Percentiles rank a stretch among this genome's conserved stretches.
These are phyloP conservation scores for Phytophthora syringae DNA, from an alignment of 352 stramenopile species.

Conservation along the genomic window DNA sequence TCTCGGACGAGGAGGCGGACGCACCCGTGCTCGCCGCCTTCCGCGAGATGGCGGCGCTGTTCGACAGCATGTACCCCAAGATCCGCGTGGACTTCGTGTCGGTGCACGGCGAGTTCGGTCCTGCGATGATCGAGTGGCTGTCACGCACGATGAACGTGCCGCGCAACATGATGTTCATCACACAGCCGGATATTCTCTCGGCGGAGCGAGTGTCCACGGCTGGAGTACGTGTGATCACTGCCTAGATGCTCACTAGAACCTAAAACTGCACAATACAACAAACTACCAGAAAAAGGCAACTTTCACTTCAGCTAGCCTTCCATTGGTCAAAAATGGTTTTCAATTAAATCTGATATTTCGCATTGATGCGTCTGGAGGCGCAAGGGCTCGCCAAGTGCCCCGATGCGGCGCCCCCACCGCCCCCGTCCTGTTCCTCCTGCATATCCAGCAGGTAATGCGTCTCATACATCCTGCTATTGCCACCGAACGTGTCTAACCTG, in stretches of 20 bases:
- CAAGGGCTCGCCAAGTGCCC: neutral
- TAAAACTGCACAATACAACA: neutral
- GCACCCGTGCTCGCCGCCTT: constrained; percentile 26
- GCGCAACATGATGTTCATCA: constrained; percentile 92
- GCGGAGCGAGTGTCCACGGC: constrained; percentile 76
- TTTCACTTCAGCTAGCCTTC: constrained; percentile 4
- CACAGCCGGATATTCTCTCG: constrained; percentile 65
- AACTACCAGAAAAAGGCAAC: neutral
- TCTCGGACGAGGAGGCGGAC: constrained; percentile 18
- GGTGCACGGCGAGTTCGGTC: constrained; percentile 60
- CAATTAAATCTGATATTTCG: neutral
- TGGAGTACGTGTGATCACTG: constrained; percentile 85
- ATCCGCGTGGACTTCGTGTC: constrained; percentile 82
- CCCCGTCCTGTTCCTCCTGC: constrained; percentile 22
- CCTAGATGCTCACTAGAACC: constrained; percentile 20
- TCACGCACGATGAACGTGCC: constrained; percentile 64
- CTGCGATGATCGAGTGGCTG: constrained; percentile 80
- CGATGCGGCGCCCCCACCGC: neutral
- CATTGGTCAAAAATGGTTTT: neutral
- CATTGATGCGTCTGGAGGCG: constrained; percentile 22
- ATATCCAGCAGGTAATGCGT: constrained; percentile 23
- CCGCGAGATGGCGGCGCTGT: constrained; percentile 57
- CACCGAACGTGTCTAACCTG: neutral
- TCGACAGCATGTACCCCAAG: constrained; percentile 89
- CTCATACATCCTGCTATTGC: neutral